Conservation (phyloP, 2,329 filamentous ascomycete genomes). For the Colletotrichum sp. region DNA sequence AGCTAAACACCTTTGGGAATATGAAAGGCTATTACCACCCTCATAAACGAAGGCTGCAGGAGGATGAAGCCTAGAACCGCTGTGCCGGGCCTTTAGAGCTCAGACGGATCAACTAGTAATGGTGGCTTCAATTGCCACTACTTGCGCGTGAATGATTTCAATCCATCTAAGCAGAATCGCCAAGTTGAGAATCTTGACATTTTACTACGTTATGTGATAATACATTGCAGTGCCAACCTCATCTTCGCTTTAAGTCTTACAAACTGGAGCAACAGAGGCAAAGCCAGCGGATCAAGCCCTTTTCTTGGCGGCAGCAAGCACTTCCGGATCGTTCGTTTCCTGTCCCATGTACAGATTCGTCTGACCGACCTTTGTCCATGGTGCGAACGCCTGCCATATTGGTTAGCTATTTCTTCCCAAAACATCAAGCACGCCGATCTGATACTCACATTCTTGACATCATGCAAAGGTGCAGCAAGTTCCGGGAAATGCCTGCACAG, state of each 20-base stretch:
- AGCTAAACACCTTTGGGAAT: too few species aligned
- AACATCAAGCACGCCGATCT: neutral
- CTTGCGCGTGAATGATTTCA: neutral
- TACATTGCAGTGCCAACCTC: neutral
- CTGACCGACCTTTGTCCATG: neutral
- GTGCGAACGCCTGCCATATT: neutral
- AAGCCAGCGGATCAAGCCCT: neutral
- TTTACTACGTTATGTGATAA: neutral
- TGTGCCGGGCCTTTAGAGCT: neutral
- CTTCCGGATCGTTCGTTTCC: neutral
- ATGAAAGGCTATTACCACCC: too few species aligned
- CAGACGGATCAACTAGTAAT: neutral
- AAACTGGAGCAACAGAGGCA: fast-evolving
- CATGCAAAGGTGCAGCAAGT: constrained; percentile 22
- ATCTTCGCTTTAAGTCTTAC: neutral
- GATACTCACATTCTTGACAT: neutral
- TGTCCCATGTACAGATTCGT: neutral
- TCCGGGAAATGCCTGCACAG: constrained; percentile 47
- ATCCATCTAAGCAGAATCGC: neutral
- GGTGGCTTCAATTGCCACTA: neutral
- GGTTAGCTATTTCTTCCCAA: neutral
- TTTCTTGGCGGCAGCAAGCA: neutral
- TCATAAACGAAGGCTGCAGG: neutral
- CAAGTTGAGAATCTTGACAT: neutral
- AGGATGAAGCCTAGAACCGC: neutral